Percentiles rank a stretch among this genome's conserved stretches.
Evolutionary conservation across 129 eudicot species (phyloP).

Genomic region (carrot (Daucus carota)): DH1_v3.0 NC_030382.2:58628001-58628500

Average conservation of each 20-base stretch:
- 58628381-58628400: neutral
- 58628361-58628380: neutral
- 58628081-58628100: constrained; percentile 93
- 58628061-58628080: constrained; percentile 91
- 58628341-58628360: neutral
- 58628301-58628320: constrained; percentile 90
- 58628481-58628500: neutral
- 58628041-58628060: constrained; percentile 93
- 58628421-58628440: neutral
- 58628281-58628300: constrained; percentile 61
- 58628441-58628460: neutral
- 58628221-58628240: constrained; percentile 82
- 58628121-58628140: constrained; percentile 71
- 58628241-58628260: constrained; percentile 70
- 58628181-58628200: neutral
- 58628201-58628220: constrained; percentile 23
- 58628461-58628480: neutral
- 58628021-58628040: constrained; percentile 29
- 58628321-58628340: constrained; percentile 69
- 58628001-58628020: neutral
- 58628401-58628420: neutral
- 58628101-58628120: constrained; percentile 97
- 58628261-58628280: constrained; percentile 74
- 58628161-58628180: constrained; percentile 14
- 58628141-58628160: constrained; percentile 99